Conservation (phyloP, 129 eudicot genomes). For the Calendula officinalis region DNA sequence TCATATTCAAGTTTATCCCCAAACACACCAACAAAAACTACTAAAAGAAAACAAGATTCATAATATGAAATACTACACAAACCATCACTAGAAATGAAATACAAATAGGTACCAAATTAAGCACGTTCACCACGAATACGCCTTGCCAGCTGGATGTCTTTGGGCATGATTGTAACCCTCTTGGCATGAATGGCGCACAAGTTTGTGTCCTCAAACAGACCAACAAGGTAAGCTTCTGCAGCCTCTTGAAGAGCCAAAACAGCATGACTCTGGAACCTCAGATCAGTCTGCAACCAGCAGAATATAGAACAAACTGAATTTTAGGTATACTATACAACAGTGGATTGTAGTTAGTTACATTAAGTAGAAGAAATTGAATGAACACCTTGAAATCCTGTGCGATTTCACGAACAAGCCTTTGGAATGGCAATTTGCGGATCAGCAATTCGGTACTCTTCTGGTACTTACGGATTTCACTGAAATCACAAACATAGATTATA, state of each 20-base stretch:
- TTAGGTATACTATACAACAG: neutral
- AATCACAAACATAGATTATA: neutral
- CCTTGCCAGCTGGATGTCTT: slow-evolving; percentile 89
- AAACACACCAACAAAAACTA: slow-evolving; percentile 18
- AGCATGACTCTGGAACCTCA: slow-evolving; percentile 93
- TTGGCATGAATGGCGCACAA: slow-evolving; percentile 89
- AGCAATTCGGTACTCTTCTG: slow-evolving; percentile 90
- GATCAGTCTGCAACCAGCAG: slow-evolving; percentile 53
- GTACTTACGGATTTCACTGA: slow-evolving; percentile 88
- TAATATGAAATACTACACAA: slow-evolving; percentile 1
- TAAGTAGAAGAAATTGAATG: too few relatives aligned
- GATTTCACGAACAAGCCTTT: slow-evolving; percentile 90
- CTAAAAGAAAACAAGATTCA: neutral
- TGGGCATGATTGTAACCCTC: slow-evolving; percentile 95
- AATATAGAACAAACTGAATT: neutral
- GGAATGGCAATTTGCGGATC: slow-evolving; percentile 89
- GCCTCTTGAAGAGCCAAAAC: slow-evolving; percentile 90
- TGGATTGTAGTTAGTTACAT: neutral
- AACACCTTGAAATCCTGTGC: slow-evolving; percentile 84
- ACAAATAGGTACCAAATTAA: slow-evolving; percentile 25
- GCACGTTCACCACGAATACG: slow-evolving; percentile 97
- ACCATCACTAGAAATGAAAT: neutral
- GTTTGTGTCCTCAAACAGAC: slow-evolving; percentile 82
- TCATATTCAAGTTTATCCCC: slow-evolving; percentile 16
- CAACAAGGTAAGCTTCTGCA: slow-evolving; percentile 78